Conservation (phyloP, 2,329 filamentous ascomycete species). For the Botryosphaeria dothidea region DNA sequence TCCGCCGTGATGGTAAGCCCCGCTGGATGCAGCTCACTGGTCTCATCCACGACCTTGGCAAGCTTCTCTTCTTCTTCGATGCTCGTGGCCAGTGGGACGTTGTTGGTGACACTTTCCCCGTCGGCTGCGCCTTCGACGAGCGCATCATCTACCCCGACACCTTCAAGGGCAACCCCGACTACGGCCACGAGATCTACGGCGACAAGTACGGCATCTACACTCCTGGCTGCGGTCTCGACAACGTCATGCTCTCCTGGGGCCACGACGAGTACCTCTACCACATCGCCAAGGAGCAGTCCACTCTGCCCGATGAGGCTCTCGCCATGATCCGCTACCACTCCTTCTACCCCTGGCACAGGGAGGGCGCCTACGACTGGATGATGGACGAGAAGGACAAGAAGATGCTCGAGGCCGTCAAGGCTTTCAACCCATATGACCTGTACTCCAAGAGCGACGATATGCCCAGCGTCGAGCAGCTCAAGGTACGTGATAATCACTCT, state of each 20-base stretch:
- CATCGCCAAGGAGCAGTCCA: constrained; percentile 79
- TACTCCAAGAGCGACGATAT: constrained; percentile 89
- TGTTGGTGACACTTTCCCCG: constrained; percentile 82
- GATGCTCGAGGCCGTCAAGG: constrained; percentile 78
- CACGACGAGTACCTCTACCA: constrained; percentile 88
- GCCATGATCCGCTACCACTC: constrained; percentile 94
- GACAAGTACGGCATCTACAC: constrained; percentile 79
- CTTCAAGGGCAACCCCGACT: constrained; percentile 77
- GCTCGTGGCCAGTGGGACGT: constrained; percentile 93
- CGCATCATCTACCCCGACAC: constrained; percentile 79
- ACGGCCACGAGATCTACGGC: constrained; percentile 68
- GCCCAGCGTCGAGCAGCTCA: constrained; percentile 74
- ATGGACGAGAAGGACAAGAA: constrained; percentile 80
- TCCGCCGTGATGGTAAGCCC: constrained; percentile 80
- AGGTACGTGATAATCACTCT: constrained; percentile 48
- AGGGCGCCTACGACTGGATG: constrained; percentile 76
- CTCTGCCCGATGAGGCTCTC: constrained; percentile 75
- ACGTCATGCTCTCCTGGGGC: constrained; percentile 88
- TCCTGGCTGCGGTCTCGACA: constrained; percentile 78
- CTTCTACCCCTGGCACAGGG: constrained; percentile 89
- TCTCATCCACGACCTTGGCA: constrained; percentile 77
- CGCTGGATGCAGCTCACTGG: constrained; percentile 80
- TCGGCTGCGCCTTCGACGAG: constrained; percentile 73
- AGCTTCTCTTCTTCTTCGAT: constrained; percentile 77
- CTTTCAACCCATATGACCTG: constrained; percentile 88